phyloP scores from a whole-genome alignment of 208 protist species.

The Strigomonas oncopelti region DNA sequence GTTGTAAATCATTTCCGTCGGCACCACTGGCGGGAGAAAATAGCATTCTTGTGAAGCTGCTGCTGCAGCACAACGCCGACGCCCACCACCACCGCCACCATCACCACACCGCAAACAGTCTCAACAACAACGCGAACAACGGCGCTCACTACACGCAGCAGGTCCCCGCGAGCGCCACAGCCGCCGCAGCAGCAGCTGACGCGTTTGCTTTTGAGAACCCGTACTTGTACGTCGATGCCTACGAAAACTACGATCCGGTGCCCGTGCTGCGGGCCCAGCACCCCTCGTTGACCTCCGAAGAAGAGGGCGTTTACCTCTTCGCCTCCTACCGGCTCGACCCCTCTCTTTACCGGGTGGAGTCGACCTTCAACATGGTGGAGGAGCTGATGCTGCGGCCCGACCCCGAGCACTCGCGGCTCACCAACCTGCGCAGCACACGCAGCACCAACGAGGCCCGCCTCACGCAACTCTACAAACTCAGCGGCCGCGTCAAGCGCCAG shows the following conservation, averaged over 20 bases:
- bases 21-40: neutral
- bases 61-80: too few species aligned
- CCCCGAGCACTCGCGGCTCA: conserved; percentile 85
- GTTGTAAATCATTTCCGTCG: too few species aligned
- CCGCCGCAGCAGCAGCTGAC: neutral
- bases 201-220: neutral
- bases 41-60: too few species aligned
- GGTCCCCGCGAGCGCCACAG: too few species aligned
- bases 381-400: conserved; percentile 89
- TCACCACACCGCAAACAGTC: too few species aligned
- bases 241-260: conserved; percentile 51
- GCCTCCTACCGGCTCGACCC: conserved; percentile 82
- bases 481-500: conserved; percentile 87
- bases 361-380: conserved; percentile 81
- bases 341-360: conserved; percentile 81
- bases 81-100: too few species aligned
- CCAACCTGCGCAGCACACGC: conserved; percentile 76
- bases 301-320: conserved; percentile 85
- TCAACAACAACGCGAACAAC: conserved; percentile 6
- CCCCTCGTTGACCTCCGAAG: conserved; percentile 72
- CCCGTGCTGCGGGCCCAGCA: conserved; percentile 54
- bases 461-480: conserved; percentile 86
- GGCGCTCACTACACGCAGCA: neutral
- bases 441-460: conserved; percentile 80
- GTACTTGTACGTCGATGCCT: conserved; percentile 19